Percentiles rank a stretch among this genome's conserved stretches.
Evolutionary conservation across 164 flowering plant species (phyloP).

Genomic region (Protea cynaroides): DNA sequence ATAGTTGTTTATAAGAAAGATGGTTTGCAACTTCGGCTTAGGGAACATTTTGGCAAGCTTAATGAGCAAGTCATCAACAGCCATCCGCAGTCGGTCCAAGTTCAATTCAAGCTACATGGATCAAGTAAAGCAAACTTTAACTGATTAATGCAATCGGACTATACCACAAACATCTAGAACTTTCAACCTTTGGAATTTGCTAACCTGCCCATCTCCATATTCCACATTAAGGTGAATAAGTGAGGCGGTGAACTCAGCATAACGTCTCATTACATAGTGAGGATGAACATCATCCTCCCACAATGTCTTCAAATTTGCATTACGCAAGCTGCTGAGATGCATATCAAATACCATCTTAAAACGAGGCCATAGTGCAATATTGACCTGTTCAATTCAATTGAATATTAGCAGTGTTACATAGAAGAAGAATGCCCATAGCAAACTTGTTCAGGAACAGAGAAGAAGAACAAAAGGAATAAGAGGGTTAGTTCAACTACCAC

Average conservation of each 20-base stretch:
- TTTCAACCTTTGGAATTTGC: slow-evolving; percentile 5
- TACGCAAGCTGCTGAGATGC: slow-evolving; percentile 88
- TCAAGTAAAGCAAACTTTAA: background rate
- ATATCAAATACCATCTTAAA: slow-evolving; percentile 98
- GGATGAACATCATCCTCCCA: slow-evolving; percentile 99
- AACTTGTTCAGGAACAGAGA: background rate
- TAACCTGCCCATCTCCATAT: slow-evolving; percentile 97
- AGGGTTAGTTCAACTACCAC: too few species aligned
- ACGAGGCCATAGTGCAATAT: slow-evolving; percentile 93
- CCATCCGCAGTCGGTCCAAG: slow-evolving; percentile 90
- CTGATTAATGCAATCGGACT: background rate
- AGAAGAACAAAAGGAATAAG: background rate
- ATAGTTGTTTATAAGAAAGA: slow-evolving; percentile 94
- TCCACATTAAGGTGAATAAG: slow-evolving; percentile 87
- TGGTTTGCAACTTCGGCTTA: slow-evolving; percentile 70
- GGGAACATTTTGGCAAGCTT: slow-evolving; percentile 73
- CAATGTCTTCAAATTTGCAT: slow-evolving; percentile 74
- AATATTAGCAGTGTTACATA: background rate
- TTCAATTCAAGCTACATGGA: slow-evolving; percentile 78
- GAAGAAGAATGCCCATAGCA: background rate
- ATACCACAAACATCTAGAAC: background rate
- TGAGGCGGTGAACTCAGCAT: slow-evolving; percentile 97
- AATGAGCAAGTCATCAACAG: slow-evolving; percentile 80
- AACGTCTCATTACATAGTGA: slow-evolving; percentile 96
- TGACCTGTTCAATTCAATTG: slow-evolving; percentile 54